Base-by-base conservation (phyloP, 176 grass and related monocot species). In the Canna indica region DNA sequence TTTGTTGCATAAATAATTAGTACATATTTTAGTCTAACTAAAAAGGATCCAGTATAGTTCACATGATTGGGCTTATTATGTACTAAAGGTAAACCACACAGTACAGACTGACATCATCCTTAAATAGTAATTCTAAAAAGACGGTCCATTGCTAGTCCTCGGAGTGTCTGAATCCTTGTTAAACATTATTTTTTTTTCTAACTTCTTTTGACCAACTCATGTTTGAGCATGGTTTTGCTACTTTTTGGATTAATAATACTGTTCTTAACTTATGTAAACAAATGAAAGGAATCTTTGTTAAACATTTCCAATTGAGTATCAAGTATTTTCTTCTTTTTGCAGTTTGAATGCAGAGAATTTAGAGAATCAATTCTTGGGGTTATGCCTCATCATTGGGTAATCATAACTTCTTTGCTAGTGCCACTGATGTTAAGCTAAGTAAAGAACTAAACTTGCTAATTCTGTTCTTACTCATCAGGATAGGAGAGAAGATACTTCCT, bases 351-450 rank as follows among this genome's bases (percentile, higher is more conserved):
- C 62, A 83, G 88, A 79, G 84, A 97, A 77, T 97, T 97, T 75
- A 92, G 94, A 79, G 89, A 97, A 83, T 92, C 94, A 53, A 80
- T 97, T 76, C 94, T 97, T 71, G 81, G 86, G 4, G 80, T 85
- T 33, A 92, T 97, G 94, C 94, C 94, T 87, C 93, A 97, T 83
- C 81, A 81, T 64, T 97, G 93, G 93, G 93, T 91, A 87, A 68
- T 59, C 85, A 39, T 75, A 1, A 71, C 44, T 73, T 47, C 18
- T 83, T 60, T 36, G 58, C n/a, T 32, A 24, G 46, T 26, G 13
- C 71, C 30, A n/a, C n/a, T n/a, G n/a, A n/a, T 41, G 71, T 72
- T 57, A 64, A 18, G 57, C 56, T 34, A 56, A 9, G 44, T 73
- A 24, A 75, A 39, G n/a, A 68, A 34, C 27, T 56, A 13, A 57